Base-by-base conservation (phyloP, 176 grass and related monocot genomes). In the Cenchrus americanus region DNA sequence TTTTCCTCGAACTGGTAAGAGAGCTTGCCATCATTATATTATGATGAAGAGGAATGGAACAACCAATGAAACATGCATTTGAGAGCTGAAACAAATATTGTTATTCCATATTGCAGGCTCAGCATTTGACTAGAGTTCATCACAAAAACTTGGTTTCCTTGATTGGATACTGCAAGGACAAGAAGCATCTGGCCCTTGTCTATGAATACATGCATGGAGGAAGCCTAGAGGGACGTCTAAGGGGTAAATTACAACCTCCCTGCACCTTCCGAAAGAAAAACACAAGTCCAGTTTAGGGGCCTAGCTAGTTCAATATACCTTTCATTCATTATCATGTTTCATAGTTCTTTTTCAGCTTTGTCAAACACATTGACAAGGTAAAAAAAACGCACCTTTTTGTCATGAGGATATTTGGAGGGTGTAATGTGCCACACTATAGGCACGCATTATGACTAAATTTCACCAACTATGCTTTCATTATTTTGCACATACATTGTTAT, bases 161-260 rank as follows among this genome's bases (percentile, higher is more conserved):
- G 84, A 79, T 93, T 77, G 94, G 91, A 27, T 93, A 89, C 77
- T 96, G 94, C 86, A 91, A 89, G 79, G 94, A 91, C 47, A 80
- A 86, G 53, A 83, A 85, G 37, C 77, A 87, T 73, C 27, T 87
- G 40, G 87, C 75, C 51, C 87, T 92, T 82, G 84, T 92, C 5
- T 92, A 89, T 75, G 91, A 92, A 63, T 90, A 84, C 42, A 87
- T 92, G 87, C 41, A 83, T 15, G 83, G 84, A 51, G 87, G 91
- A 73, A 72, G 57, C 37, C 86, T 91, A 21, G 32, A 84, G 32
- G 50, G 76, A 21, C 59, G 69, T 86, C 48, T 84, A 62, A 85
- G 66, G 73, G 87, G 91, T 87, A 80, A 51, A 23, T 34, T 23
- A 30, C 53, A 9, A 6, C 11, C 15, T 50, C 3, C 24, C 10